phyloP scores from a whole-genome alignment of 164 flowering plant species.

The Berberis vulgaris region DNA sequence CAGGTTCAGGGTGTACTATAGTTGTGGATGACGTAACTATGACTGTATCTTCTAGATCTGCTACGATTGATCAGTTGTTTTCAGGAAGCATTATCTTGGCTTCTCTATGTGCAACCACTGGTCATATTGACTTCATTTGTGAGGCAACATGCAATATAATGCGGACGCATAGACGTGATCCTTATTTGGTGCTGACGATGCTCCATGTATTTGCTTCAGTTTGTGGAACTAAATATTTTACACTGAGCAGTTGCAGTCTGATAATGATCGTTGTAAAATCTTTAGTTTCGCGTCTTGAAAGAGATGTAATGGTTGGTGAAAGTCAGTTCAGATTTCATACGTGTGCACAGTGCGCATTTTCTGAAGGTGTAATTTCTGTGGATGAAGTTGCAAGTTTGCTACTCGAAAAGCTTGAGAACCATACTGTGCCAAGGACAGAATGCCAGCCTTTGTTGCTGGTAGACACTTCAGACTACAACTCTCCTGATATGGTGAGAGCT shows the following conservation, averaged over 20 bases:
- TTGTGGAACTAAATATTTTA: constrained; percentile 43
- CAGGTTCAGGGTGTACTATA: constrained; percentile 8
- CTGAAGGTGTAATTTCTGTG: constrained; percentile 3
- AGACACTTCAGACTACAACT: background rate
- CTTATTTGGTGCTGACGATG: constrained; percentile 32
- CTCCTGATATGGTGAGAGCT: constrained; percentile 6
- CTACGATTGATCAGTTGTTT: constrained; percentile 42
- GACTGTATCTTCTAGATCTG: constrained; percentile 22
- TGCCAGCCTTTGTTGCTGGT: constrained; percentile 11
- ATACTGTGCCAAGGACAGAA: constrained; percentile 10
- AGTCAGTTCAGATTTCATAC: constrained; percentile 16
- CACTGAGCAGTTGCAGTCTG: constrained; percentile 15
- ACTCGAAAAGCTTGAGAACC: constrained; percentile 35
- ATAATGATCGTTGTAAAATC: constrained; percentile 46
- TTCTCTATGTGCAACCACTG: constrained; percentile 46
- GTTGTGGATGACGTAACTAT: constrained; percentile 16
- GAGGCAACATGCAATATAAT: constrained; percentile 59
- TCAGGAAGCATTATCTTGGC: constrained; percentile 52
- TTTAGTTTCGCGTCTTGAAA: constrained; percentile 43
- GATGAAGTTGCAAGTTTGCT: constrained; percentile 36
- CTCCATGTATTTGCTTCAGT: constrained; percentile 70
- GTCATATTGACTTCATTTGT: constrained; percentile 38
- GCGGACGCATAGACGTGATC: constrained; percentile 19
- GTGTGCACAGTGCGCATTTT: constrained; percentile 50
- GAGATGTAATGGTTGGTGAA: constrained; percentile 7